phyloP scores from a whole-genome alignment of 768 basidiomycete genomes.

The Kwoniella dendrophila region DNA sequence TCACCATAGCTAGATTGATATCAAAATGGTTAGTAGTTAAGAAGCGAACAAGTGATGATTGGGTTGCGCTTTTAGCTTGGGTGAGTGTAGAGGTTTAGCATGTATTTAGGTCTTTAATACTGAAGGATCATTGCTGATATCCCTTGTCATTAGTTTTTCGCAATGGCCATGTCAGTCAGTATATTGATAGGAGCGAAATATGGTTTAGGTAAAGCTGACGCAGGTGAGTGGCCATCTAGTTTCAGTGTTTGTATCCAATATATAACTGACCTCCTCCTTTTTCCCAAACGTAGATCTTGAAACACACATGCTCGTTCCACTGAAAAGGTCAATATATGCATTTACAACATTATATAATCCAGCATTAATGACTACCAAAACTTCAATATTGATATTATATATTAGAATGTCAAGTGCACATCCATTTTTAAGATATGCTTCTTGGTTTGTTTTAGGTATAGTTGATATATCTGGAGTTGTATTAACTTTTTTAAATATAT shows the following conservation, averaged over 20 bases:
- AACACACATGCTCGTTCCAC: conserved; percentile 3
- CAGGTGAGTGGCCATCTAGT: conserved; percentile 23
- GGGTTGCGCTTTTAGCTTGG: conserved; percentile 45
- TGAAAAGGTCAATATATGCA: conserved; percentile 36
- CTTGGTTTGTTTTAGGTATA: conserved; percentile 22
- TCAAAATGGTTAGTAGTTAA: conserved; percentile 42
- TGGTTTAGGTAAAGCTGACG: conserved; percentile 41
- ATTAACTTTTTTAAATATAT: conserved; percentile 49
- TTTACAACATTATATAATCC: conserved; percentile 53
- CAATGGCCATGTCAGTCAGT: conserved; percentile 27
- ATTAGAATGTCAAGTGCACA: conserved; percentile 46
- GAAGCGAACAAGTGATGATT: conserved; percentile 41
- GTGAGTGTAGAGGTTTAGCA: too few relatives aligned
- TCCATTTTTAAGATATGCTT: conserved; percentile 45
- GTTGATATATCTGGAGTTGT: conserved; percentile 47
- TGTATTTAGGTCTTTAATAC: too few relatives aligned
- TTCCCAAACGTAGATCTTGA: too few relatives aligned
- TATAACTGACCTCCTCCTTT: not conserved
- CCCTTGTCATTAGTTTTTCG: conserved; percentile 24
- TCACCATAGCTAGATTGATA: conserved; percentile 36
- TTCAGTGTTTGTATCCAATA: not conserved
- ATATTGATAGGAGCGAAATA: conserved; percentile 35
- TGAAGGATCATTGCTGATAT: too few relatives aligned
- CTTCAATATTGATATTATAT: conserved; percentile 41
- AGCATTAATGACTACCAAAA: conserved; percentile 51